Percentiles rank a stretch among this genome's conserved stretches.
These are phyloP conservation scores for Erythrobasidium yunnanense DNA, from an alignment of 768 basidiomycete species.

Conservation along the genomic window DNA sequence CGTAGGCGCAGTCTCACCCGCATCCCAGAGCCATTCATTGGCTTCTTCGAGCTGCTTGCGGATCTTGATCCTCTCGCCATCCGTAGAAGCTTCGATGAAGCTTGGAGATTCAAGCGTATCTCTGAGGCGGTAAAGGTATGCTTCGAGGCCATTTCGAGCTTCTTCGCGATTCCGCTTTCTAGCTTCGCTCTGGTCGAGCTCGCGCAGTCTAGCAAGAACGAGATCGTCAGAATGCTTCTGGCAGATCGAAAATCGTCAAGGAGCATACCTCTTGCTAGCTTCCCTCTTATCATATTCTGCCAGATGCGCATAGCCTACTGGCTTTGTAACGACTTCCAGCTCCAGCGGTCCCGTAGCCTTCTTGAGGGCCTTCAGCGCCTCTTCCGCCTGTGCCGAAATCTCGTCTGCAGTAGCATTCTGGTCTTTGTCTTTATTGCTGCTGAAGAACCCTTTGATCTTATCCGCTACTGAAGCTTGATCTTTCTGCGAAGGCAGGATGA, in stretches of 20 bases:
- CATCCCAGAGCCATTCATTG: constrained; percentile 69
- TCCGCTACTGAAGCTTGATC: constrained; percentile 42
- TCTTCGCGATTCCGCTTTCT: constrained; percentile 72
- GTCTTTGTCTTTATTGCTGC: constrained; percentile 42
- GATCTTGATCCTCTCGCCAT: constrained; percentile 58
- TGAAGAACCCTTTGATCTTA: constrained; percentile 72
- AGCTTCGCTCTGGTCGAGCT: constrained; percentile 64
- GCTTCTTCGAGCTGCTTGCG: constrained; percentile 59
- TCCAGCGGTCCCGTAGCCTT: constrained; percentile 39
- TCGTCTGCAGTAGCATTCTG: constrained; percentile 29
- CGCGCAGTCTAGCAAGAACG: constrained; percentile 56
- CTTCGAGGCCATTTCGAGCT: constrained; percentile 78
- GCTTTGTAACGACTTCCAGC: constrained; percentile 4
- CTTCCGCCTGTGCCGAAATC: constrained; percentile 31
- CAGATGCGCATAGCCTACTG: constrained; percentile 44
- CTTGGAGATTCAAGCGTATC: constrained; percentile 44
- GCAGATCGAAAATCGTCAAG: background rate
- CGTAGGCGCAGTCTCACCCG: constrained; percentile 71
- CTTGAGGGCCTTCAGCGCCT: constrained; percentile 40
- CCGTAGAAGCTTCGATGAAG: constrained; percentile 73
- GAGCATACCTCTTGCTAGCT: constrained; percentile 53
- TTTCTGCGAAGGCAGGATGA: constrained; percentile 61
- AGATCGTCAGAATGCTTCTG: background rate
- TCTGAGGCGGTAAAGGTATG: constrained; percentile 65
- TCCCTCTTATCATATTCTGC: constrained; percentile 62